Conservation (phyloP, 140 eudicot genomes). For the Artemisia princeps region DNA sequence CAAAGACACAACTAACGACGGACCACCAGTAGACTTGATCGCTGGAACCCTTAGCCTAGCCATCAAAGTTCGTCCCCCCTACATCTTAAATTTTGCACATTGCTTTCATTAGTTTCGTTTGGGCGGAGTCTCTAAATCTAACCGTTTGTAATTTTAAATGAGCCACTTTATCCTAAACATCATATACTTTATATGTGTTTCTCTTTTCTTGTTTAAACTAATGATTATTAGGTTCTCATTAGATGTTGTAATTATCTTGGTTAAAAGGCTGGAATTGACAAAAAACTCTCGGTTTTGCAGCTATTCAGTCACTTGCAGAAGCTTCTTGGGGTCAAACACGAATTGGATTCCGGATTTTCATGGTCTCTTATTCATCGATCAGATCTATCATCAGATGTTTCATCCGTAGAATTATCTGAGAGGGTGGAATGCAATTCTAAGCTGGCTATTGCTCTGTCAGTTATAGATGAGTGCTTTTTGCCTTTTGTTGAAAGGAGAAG, state of each 20-base stretch:
- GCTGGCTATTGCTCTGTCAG: slow-evolving; percentile 80
- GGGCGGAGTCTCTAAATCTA: too few species aligned
- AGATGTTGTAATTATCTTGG: slow-evolving; percentile 16
- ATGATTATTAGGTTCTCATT: background rate
- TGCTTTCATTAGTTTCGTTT: too few species aligned
- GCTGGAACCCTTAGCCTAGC: too few species aligned
- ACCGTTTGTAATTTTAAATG: too few species aligned
- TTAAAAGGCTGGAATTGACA: slow-evolving; percentile 4
- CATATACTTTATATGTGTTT: too few species aligned
- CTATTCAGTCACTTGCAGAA: slow-evolving; percentile 55
- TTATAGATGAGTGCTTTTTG: slow-evolving; percentile 86
- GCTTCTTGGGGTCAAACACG: slow-evolving; percentile 80
- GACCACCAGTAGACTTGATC: too few species aligned
- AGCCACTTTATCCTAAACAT: too few species aligned
- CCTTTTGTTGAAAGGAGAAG: slow-evolving; percentile 87
- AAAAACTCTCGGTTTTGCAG: slow-evolving; percentile 35
- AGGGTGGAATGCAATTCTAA: slow-evolving; percentile 93
- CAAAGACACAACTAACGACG: too few species aligned
- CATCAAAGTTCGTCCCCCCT: too few species aligned
- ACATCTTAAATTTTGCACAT: too few species aligned
- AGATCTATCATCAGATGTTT: slow-evolving; percentile 44
- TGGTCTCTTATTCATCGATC: slow-evolving; percentile 79
- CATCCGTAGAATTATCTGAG: slow-evolving; percentile 48
- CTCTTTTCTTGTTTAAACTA: too few species aligned
- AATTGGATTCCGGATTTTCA: slow-evolving; percentile 68